Evolutionary conservation across 2,329 filamentous ascomycete species (phyloP), one percentile per base, ranked within the genome.

Genomic region (Talaromyces sp.): DNA sequence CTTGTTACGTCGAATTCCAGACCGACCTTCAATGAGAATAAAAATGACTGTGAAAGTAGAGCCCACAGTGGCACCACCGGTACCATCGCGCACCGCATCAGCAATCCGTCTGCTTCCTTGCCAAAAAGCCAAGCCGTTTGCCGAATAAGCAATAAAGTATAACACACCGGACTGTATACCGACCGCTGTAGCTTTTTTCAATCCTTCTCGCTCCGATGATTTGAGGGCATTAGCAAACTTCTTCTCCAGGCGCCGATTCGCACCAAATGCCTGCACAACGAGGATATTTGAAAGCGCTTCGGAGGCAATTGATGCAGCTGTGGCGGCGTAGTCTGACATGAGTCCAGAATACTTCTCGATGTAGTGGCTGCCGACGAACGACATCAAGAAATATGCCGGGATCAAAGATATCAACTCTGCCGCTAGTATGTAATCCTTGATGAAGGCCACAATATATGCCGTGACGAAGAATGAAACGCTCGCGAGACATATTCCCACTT

Each of bases 391-490:
- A 31, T 60, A 66, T 33, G 55, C 61, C 0, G 87, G 87, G 2
- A 89, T 77, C 48, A 89, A 69, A 0, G 84, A 87, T 9, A 88
- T 71, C 35, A 90, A 78, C 73, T 89, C 88, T 3, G 80, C 86
- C 0, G 88, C 86, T 8, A 91, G 79, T 56, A 80, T 80, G 16
- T 83, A 78, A 67, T 88, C 81, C 68, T 87, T 86, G 70, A 86
- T 83, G 66, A 90, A 90, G 1, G 86, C 86, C 16, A 90, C 83
- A 4, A 87, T 78, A 65, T 88, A 90, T 2, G 87, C 84, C 0
- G 88, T 86, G 60, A 89, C 70, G 69, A 90, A 90, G 72, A 89
- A 90, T 1, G 85, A 85, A 9, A 84, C 72, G 58, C 82, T 86
- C 25, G 83, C 81, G 4, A 90, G 79, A 66, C 84, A 82, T 37